Evolutionary conservation across 2,329 filamentous ascomycete species (phyloP), one percentile per base, ranked within the genome.

Genomic region (Hirsutella minnesotensis): DNA sequence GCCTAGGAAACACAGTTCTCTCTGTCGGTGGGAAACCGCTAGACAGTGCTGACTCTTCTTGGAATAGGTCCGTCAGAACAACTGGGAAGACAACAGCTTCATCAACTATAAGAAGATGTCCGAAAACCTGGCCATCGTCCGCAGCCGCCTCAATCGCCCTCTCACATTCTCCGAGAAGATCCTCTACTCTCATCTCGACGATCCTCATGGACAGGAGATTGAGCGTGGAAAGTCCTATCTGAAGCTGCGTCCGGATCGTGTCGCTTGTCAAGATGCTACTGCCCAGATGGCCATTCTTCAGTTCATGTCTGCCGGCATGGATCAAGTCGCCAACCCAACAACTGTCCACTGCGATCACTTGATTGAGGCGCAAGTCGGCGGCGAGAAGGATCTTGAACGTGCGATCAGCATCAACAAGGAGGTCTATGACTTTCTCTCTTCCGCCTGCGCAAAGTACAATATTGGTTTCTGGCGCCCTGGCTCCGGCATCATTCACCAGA

Each of bases 91-190:
- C 67, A 79, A 77, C 67, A 92, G 94, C 77, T 95, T 87, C 76
- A 95, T 96, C 77, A 95, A 95, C 78, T 98, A 98, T 67, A 88
- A 86, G 79, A 95, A 95, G 79, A 95, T 96, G 88, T 88, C 85
- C 57, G 89, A 96, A 74, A 96, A 95, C 77, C 79, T 98, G 47
- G 73, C 80, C 58, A 80, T 98, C 65, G 92, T 98, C 55, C 86
- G 92, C 61, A 67, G 73, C 57, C 83, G 92, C 59, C 78, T 98
- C 53, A 94, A 95, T 73, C 83, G 86, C 56, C 92, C 92, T 54
- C 79, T 98, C 57, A 92, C 88, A 56, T 95, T 83, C 65, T 86
- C 88, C 64, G 92, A 98, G 79, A 98, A 98, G 81, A 89, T 98
- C 59, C 78, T 96, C 56, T 98, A 98, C 77, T 96, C 90, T 49